Evolutionary conservation across 306 rosid species (phyloP), one percentile per base, ranked within the genome.

Genomic region (Gastrolobium villosum): DNA sequence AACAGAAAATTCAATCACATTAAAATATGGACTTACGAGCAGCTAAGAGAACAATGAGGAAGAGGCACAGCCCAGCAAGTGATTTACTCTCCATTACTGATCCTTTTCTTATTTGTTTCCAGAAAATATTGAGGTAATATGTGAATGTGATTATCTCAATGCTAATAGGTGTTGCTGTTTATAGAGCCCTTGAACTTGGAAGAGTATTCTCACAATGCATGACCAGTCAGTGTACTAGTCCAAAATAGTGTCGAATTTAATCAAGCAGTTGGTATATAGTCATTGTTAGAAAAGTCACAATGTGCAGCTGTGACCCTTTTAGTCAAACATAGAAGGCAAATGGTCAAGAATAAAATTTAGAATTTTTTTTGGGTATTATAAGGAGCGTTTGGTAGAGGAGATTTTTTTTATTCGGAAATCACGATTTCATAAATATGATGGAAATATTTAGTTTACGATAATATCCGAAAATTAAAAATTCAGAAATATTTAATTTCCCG

Each of bases 31-130:
- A 73, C 79, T 64, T 72, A 72, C 79, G 75, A 64, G 79, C 53
- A 54, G 62, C 79, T 3, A 80, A 36, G 70, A 80, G 69, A 54
- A 80, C 3, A 50, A 73, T 3, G 31, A 80, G 75, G 15, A 55
- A 26, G 44, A 66, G 65, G 15, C 64, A 26, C 4, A 73, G 1
- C 0, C 41, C 70, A 65, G 46, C 34, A 26, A 73, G 36, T 11
- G 61, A 44, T 59, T 79, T 79, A 52, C 67, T 59, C 35, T 78
- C 77, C 82, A 69, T 78, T 41, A 49, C 4, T 60, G 3, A 14
- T 54, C 4, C 43, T 13, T 10, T 8, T 5, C 8, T 2, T 2
- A 2, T 56, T 28, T 26, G 3, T 26, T 3, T 3, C 36, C 14
- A 4, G 14, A 6, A n/a, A n/a, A 3, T 39, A 2, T 20, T 14